Conservation (phyloP, 768 basidiomycete genomes). For the Lactarius psammicola region DNA sequence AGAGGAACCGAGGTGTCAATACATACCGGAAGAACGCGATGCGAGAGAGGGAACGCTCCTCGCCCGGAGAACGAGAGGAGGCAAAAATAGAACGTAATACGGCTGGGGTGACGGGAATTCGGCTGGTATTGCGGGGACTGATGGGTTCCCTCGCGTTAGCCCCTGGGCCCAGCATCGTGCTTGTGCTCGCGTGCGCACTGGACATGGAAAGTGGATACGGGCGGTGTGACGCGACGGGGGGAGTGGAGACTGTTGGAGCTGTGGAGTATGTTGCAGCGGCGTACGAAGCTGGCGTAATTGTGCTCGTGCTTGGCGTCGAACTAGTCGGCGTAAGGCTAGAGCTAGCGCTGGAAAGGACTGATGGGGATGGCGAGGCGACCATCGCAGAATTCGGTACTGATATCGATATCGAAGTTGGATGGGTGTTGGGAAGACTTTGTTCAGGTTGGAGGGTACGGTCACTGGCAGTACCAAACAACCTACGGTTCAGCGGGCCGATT, state of each 20-base stretch:
- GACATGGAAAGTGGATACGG: constrained; percentile 25
- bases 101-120: constrained; percentile 81
- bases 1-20: neutral
- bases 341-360: constrained; percentile 20
- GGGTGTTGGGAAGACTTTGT: neutral
- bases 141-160: constrained; percentile 38
- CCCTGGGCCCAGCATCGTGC: constrained; percentile 12
- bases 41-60: constrained; percentile 81
- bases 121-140: constrained; percentile 48
- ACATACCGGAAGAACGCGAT: constrained; percentile 81
- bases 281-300: constrained; percentile 25
- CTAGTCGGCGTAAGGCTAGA: constrained; percentile 22
- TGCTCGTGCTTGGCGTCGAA: constrained; percentile 24
- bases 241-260: constrained; percentile 3
- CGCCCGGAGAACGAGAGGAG: constrained; percentile 75
- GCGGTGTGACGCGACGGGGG: constrained; percentile 13
- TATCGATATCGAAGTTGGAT: neutral
- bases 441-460: neutral
- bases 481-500: neutral
- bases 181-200: constrained; percentile 14
- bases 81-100: constrained; percentile 82
- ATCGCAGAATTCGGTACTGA: neutral
- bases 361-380: constrained; percentile 23
- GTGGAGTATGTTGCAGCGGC: constrained; percentile 12
- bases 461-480: neutral